Percentiles rank a stretch among this genome's conserved stretches.
Evolutionary conservation across 768 basidiomycete genomes (phyloP).

Genomic region (Phlebiopsis gigantea): DNA sequence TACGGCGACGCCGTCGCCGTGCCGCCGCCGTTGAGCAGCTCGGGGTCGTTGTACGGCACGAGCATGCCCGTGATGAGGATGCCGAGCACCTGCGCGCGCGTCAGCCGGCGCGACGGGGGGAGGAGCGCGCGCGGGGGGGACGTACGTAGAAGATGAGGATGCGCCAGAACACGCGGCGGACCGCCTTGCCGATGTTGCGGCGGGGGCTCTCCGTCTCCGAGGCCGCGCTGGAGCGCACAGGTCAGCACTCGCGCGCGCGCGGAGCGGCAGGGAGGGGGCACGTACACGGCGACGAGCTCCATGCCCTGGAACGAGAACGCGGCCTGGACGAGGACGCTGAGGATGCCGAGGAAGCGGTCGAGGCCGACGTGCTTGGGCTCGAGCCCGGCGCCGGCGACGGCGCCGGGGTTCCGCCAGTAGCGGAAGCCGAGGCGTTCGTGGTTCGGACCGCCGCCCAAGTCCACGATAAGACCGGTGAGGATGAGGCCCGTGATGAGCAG

Average conservation of each 20-base stretch:
- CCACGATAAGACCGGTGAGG: constrained; percentile 60
- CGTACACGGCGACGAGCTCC: constrained; percentile 67
- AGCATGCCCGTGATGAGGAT: constrained; percentile 75
- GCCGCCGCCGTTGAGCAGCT: constrained; percentile 44
- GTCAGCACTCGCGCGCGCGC: background rate
- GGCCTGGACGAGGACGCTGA: constrained; percentile 43
- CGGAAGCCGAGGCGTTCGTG: constrained; percentile 65
- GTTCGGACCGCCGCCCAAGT: constrained; percentile 73
- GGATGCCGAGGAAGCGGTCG: constrained; percentile 36
- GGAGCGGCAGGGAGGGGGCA: background rate
- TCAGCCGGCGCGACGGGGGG: background rate
- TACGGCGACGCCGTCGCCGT: constrained; percentile 77
- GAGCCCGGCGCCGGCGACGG: constrained; percentile 30
- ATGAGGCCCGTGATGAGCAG: constrained; percentile 57
- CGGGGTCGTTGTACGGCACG: constrained; percentile 60
- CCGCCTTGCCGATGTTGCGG: constrained; percentile 72
- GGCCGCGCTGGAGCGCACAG: constrained; percentile 46
- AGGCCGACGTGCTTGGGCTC: constrained; percentile 27
- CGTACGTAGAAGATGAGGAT: constrained; percentile 73
- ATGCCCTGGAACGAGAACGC: constrained; percentile 78
- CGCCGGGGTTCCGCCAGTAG: constrained; percentile 72
- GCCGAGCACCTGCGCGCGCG: constrained; percentile 48
- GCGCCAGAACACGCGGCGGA: constrained; percentile 74
- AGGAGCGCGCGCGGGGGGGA: background rate
- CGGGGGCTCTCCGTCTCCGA: constrained; percentile 77